These are phyloP conservation scores for Ceratobasidium sp. DNA, from an alignment of 1,284 basidiomycete species.

Conservation along the genomic window DNA sequence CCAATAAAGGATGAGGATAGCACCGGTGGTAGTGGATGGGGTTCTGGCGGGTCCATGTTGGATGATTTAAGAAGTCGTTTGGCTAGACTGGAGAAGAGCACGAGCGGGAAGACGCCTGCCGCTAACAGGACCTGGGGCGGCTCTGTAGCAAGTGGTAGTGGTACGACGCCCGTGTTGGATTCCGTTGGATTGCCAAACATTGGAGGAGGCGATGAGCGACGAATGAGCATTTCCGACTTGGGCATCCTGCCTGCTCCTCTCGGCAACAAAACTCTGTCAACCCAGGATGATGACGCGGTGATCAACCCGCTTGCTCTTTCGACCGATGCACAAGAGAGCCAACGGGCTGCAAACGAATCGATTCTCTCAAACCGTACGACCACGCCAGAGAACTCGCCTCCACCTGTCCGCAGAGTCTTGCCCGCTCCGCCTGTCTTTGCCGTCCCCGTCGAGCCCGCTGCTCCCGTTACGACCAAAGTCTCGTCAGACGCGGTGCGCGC, in stretches of 20 bases:
- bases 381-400: slow-evolving; percentile 34
- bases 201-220: background rate
- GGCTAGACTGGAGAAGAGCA: slow-evolving; percentile 33
- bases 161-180: background rate
- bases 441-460: background rate
- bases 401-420: slow-evolving; percentile 13
- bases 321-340: slow-evolving; percentile 9
- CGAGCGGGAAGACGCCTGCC: slow-evolving; percentile 39
- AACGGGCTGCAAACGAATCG: slow-evolving; percentile 4
- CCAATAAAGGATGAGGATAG: slow-evolving; percentile 28
- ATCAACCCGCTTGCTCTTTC: slow-evolving; percentile 15
- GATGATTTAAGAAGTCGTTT: slow-evolving; percentile 26
- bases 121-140: slow-evolving; percentile 6
- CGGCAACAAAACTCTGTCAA: background rate
- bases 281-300: background rate
- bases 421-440: slow-evolving; percentile 18
- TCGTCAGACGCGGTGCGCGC: slow-evolving; percentile 25
- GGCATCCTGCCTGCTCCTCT: slow-evolving; percentile 3
- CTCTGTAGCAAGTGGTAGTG: background rate
- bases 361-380: slow-evolving; percentile 31
- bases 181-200: background rate
- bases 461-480: background rate
- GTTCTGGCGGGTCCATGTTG: slow-evolving; percentile 21
- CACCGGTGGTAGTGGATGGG: slow-evolving; percentile 12
- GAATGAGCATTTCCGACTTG: slow-evolving; percentile 34